phyloP scores from a whole-genome alignment of 2,329 filamentous ascomycete genomes.

The Esteya vermicola region DNA sequence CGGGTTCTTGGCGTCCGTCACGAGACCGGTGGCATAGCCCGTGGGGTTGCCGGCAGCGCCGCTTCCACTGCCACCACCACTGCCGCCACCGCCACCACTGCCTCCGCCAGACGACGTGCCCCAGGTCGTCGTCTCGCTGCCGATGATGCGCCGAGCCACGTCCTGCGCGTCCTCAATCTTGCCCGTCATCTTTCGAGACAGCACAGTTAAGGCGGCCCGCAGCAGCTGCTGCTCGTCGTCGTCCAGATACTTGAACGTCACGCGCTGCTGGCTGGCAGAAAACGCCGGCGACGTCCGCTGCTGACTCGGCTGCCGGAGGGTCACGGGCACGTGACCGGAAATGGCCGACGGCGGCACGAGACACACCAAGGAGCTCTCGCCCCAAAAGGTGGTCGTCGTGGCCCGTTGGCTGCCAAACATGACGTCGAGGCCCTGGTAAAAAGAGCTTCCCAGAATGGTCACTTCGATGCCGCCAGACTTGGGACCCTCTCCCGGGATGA shows the following conservation, averaged over 20 bases:
- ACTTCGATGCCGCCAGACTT: constrained; percentile 77
- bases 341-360: constrained; percentile 57
- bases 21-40: constrained; percentile 24
- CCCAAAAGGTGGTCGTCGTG: constrained; percentile 67
- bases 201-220: constrained; percentile 49
- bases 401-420: constrained; percentile 60
- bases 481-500: constrained; percentile 72
- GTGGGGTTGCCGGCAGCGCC: constrained; percentile 16
- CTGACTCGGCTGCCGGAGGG: constrained; percentile 40
- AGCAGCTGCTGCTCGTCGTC: constrained; percentile 56
- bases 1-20: constrained; percentile 15
- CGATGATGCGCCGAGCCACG: constrained; percentile 46
- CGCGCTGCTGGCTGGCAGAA: constrained; percentile 24
- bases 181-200: constrained; percentile 46
- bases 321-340: constrained; percentile 56
- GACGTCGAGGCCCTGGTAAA: constrained; percentile 63
- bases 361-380: constrained; percentile 65
- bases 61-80: constrained; percentile 8
- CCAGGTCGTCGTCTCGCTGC: constrained; percentile 31
- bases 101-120: constrained; percentile 17
- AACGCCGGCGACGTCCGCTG: constrained; percentile 20
- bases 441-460: constrained; percentile 67
- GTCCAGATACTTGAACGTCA: constrained; percentile 59
- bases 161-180: constrained; percentile 47
- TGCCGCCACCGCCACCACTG: constrained; percentile 8